Conservation (phyloP, 2,329 filamentous ascomycete genomes). For the Claviceps sp. region DNA sequence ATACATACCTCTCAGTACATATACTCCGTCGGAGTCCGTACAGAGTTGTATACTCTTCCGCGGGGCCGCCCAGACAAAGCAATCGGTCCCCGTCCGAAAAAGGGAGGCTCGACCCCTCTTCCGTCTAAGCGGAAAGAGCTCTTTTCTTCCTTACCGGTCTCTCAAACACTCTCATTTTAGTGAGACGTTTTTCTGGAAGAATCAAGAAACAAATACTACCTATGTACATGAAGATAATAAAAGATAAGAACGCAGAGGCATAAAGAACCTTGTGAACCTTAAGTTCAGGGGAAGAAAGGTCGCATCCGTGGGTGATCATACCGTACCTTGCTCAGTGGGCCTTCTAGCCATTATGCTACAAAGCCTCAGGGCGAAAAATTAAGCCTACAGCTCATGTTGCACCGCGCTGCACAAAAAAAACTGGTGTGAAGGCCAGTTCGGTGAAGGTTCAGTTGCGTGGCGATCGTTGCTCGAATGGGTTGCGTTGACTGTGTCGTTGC, state of each 20-base stretch:
- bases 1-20: too few species aligned
- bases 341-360: background rate
- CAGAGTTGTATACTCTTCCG: background rate
- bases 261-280: too few species aligned
- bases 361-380: background rate
- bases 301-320: background rate
- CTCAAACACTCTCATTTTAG: background rate
- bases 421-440: background rate
- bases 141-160: background rate
- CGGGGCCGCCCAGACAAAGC: background rate
- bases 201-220: too few species aligned
- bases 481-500: background rate
- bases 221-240: too few species aligned
- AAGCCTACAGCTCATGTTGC: background rate
- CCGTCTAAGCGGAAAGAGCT: too few species aligned
- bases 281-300: too few species aligned
- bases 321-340: background rate
- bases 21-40: too few species aligned
- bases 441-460: background rate
- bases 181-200: background rate
- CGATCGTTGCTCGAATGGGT: background rate
- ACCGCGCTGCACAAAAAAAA: too few species aligned
- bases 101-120: background rate
- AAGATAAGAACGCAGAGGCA: too few species aligned
- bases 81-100: background rate